Percentiles rank a stretch among this genome's conserved stretches.
Conservation (phyloP, 1,284 basidiomycete species). For the Trichosporon sp. region DNA sequence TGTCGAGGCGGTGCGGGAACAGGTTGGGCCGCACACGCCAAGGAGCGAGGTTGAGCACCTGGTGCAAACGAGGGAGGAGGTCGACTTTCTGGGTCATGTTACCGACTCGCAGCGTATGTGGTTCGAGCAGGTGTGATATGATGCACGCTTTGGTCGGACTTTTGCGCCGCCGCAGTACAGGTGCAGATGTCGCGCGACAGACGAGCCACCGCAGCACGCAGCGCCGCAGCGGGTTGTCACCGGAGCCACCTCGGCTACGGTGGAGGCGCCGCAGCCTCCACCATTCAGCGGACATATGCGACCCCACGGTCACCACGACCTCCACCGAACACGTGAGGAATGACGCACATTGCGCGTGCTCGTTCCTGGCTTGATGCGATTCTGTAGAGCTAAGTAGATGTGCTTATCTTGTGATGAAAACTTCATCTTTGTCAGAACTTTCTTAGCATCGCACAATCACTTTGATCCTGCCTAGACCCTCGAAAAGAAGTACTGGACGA, state of each 20-base stretch:
- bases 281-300: background rate
- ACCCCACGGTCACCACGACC: background rate
- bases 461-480: too few species aligned
- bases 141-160: background rate
- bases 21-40: background rate
- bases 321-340: background rate
- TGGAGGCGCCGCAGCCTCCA: background rate
- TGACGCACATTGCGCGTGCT: slow-evolving; percentile 1
- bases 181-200: too few species aligned
- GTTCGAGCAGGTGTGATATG: background rate
- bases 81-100: background rate
- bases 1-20: background rate
- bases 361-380: background rate
- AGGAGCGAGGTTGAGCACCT: background rate
- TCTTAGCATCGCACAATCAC: too few species aligned
- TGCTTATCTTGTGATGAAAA: too few species aligned
- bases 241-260: too few species aligned
- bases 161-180: too few species aligned
- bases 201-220: too few species aligned
- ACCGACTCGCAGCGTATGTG: background rate
- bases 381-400: too few species aligned
- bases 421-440: too few species aligned
- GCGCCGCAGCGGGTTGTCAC: too few species aligned
- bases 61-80: background rate
- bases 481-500: too few species aligned